Percentiles rank a stretch among this genome's conserved stretches.
These are phyloP conservation scores for Clonostachys rosea DNA, from an alignment of 2,329 filamentous ascomycete species.

Conservation along the genomic window DNA sequence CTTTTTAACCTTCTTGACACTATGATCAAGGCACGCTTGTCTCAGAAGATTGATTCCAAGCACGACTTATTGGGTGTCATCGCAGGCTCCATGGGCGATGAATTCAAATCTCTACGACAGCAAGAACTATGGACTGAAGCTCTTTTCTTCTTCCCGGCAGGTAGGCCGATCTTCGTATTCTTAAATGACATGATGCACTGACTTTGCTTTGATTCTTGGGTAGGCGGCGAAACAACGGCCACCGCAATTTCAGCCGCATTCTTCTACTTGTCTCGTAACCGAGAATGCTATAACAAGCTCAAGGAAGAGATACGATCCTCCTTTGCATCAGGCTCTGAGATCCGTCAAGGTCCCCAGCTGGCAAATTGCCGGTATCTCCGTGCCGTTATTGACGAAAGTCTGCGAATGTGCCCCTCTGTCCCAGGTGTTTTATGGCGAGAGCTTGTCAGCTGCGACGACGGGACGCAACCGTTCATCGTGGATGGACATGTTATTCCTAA, in stretches of 20 bases:
- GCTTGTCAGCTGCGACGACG: not conserved
- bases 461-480: constrained; percentile 3
- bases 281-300: constrained; percentile 11
- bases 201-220: too few species aligned
- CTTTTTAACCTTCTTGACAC: too few species aligned
- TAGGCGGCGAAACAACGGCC: too few species aligned
- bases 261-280: constrained; percentile 4
- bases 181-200: not conserved
- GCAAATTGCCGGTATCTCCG: constrained; percentile 27
- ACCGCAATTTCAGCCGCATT: constrained; percentile 1
- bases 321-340: constrained; percentile 21
- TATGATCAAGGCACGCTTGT: too few species aligned
- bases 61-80: too few species aligned
- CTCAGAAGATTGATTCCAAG: too few species aligned
- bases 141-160: not conserved
- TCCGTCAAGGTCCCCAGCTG: constrained; percentile 15
- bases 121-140: not conserved
- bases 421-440: constrained; percentile 7
- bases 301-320: constrained; percentile 23
- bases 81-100: too few species aligned
- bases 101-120: not conserved
- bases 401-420: constrained; percentile 9
- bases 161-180: not conserved
- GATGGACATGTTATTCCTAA: constrained; percentile 8
- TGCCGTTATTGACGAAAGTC: constrained; percentile 28